phyloP scores from a whole-genome alignment of 169 alveolate genomes.

The Plasmodium coatneyi region DNA sequence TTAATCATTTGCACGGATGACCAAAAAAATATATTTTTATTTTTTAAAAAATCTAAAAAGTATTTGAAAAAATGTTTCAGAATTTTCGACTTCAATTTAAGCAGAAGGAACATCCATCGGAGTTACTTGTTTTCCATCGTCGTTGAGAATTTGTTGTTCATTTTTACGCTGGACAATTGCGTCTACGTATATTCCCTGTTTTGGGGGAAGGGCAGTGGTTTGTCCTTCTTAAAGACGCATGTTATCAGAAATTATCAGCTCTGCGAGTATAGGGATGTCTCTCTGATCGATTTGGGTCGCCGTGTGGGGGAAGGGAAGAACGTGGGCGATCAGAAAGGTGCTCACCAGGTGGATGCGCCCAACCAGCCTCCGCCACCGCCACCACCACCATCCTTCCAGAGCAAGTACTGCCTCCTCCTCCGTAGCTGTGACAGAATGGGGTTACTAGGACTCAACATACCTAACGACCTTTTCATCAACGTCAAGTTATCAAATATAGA shows the following conservation, averaged over 20 bases:
- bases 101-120: neutral
- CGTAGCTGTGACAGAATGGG: neutral
- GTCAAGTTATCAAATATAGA: neutral
- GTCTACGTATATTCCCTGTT: neutral
- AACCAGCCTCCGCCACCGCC: neutral
- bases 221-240: neutral
- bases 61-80: neutral
- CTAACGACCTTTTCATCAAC: conserved; percentile 4
- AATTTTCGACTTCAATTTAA: conserved; percentile 14
- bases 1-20: conserved; percentile 44
- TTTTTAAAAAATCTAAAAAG: conserved; percentile 8
- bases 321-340: neutral
- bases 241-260: neutral
- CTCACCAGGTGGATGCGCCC: neutral
- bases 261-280: neutral
- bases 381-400: neutral
- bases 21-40: conserved; percentile 43
- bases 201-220: neutral
- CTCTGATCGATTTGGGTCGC: neutral
- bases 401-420: conserved; percentile 20
- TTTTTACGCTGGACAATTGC: conserved; percentile 24
- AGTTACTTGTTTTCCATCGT: neutral
- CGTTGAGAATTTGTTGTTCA: conserved; percentile 4
- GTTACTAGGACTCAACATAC: conserved; percentile 10
- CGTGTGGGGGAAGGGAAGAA: neutral